phyloP scores from a whole-genome alignment of 176 grass and related monocot genomes.

The barley (Hordeum vulgare) region DNA sequence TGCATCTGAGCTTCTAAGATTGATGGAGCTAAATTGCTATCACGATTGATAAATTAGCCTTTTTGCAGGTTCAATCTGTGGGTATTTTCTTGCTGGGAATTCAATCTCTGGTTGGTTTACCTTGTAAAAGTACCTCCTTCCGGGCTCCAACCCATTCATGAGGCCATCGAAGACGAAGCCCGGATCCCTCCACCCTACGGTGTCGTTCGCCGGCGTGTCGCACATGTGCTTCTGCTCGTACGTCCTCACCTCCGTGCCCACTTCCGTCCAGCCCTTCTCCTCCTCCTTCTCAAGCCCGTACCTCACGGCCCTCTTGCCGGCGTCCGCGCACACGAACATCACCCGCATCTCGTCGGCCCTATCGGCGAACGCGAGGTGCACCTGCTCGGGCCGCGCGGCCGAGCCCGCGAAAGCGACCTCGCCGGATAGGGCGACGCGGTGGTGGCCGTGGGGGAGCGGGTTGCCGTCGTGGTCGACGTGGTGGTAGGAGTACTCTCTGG shows the following conservation, averaged over 20 bases:
- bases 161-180: constrained; percentile 90
- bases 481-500: constrained; percentile 54
- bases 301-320: constrained; percentile 51
- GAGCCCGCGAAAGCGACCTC: constrained; percentile 40
- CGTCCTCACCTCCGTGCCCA: constrained; percentile 52
- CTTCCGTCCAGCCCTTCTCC: constrained; percentile 34
- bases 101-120: constrained; percentile 30
- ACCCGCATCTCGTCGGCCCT: constrained; percentile 77
- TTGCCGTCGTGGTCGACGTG: constrained; percentile 77
- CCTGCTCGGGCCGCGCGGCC: constrained; percentile 39
- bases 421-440: constrained; percentile 52
- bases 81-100: too few species aligned
- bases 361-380: constrained; percentile 87
- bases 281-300: constrained; percentile 36
- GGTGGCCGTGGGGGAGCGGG: constrained; percentile 56
- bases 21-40: not conserved
- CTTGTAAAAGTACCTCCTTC: constrained; percentile 86
- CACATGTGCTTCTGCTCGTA: constrained; percentile 95
- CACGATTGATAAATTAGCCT: not conserved
- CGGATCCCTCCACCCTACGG: constrained; percentile 85
- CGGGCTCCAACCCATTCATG: constrained; percentile 62
- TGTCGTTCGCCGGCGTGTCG: constrained; percentile 59
- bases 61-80: not conserved
- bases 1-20: not conserved
- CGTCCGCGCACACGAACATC: constrained; percentile 72